Evolutionary conservation across 805 yeast genomes (phyloP).

Genomic region (Monosporozyma aquatica): DNA sequence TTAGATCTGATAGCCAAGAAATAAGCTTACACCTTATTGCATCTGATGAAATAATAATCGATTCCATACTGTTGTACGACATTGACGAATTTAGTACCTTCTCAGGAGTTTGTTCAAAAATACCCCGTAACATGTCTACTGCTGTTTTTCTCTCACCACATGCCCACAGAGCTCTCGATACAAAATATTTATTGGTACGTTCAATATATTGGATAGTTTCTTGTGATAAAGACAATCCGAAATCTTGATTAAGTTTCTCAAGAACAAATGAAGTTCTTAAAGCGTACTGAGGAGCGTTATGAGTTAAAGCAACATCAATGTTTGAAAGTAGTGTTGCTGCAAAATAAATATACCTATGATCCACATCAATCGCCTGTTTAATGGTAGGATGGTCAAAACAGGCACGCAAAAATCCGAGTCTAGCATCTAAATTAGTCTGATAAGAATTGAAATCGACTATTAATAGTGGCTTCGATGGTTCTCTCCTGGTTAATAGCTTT

Average conservation of each 20-base stretch:
- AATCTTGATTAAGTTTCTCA: too few species aligned
- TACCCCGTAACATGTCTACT: slow-evolving; percentile 37
- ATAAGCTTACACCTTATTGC: slow-evolving; percentile 37
- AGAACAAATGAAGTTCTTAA: slow-evolving; percentile 13
- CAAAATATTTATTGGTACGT: slow-evolving; percentile 12
- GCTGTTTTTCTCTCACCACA: slow-evolving; percentile 50
- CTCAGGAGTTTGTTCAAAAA: not conserved
- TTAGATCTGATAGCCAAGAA: slow-evolving; percentile 63
- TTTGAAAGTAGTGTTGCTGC: slow-evolving; percentile 12
- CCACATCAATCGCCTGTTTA: slow-evolving; percentile 9
- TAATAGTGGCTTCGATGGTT: too few species aligned
- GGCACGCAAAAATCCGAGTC: not conserved
- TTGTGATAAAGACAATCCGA: not conserved
- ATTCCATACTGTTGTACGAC: not conserved
- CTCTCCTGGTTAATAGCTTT: too few species aligned
- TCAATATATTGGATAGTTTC: not conserved
- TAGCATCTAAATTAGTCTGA: not conserved
- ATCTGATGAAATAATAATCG: slow-evolving; percentile 16
- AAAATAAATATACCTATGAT: slow-evolving; percentile 17
- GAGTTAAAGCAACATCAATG: slow-evolving; percentile 8
- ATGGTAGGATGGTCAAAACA: not conserved
- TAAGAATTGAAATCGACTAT: not conserved
- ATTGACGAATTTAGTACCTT: not conserved
- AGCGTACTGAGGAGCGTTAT: slow-evolving; percentile 19
- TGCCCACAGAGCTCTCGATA: slow-evolving; percentile 59